phyloP scores from a whole-genome alignment of 176 grass and related monocot species.

The Triticum urartu region DNA sequence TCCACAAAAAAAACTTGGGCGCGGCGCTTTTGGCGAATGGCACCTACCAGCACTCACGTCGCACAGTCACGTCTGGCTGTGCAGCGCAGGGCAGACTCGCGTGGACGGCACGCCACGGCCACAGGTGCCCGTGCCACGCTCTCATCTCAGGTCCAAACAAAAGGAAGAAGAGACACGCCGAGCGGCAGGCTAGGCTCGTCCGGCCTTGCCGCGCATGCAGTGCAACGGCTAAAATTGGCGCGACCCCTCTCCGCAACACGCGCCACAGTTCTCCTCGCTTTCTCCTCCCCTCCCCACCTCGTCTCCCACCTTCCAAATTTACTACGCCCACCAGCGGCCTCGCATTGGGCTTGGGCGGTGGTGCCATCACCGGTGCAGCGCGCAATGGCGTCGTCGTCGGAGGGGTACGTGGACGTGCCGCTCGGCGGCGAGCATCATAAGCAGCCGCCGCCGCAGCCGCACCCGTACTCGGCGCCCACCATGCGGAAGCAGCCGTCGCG shows the following conservation, averaged over 20 bases:
- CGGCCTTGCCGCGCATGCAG: slow-evolving; percentile 50
- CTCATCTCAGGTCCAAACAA: neutral
- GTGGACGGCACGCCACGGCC: neutral
- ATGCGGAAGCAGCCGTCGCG: slow-evolving; percentile 57
- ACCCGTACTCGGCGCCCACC: slow-evolving; percentile 19
- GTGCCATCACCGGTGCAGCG: neutral
- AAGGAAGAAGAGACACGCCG: neutral
- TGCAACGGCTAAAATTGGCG: slow-evolving; percentile 39
- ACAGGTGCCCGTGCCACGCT: neutral
- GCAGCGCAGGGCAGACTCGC: neutral
- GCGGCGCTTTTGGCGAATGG: neutral
- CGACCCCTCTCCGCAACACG: slow-evolving; percentile 2
- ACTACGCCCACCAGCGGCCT: neutral
- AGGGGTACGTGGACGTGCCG: slow-evolving; percentile 25
- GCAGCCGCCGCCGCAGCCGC: neutral
- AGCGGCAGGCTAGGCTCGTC: neutral
- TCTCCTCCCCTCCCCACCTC: neutral
- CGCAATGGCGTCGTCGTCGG: slow-evolving; percentile 29
- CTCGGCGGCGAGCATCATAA: neutral
- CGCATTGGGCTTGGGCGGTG: neutral
- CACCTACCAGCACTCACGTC: neutral
- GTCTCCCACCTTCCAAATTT: slow-evolving; percentile 21
- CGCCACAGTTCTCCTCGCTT: slow-evolving; percentile 24
- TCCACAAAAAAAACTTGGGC: neutral
- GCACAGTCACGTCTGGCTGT: neutral